Base-by-base conservation (phyloP, 306 rosid genomes). In the Dryas drummondii region DNA sequence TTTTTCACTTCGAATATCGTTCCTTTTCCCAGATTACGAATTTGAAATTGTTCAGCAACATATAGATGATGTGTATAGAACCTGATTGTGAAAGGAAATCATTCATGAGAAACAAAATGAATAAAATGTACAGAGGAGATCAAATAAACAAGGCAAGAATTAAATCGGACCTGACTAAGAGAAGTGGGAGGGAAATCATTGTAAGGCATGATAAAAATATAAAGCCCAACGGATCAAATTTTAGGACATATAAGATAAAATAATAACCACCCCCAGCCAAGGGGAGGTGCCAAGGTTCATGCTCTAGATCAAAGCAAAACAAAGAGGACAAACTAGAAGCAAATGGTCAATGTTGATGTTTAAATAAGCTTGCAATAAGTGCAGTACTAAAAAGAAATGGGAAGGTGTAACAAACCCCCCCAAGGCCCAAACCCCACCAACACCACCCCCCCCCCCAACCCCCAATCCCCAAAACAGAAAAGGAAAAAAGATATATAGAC, bases 81-180 rank as follows among this genome's bases (percentile, higher is more conserved):
- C 80, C 92, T 87, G 85, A 76, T 44, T 48, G 66, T n/a, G 47
- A 66, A 76, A 67, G 13, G 49, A 53, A 65, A 13, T 50, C 37
- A 27, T 76, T 15, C 7, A 68, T 7, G 6, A 55, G 67, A 52
- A 58, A 16, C 16, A 50, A 26, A 51, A 51, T 32, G 61, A 53
- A 37, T 37, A 70, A 42, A 10, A 53, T 5, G 49, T 19, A 37
- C 37, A 52, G 16, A 70, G 5, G 0, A 52, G 6, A 53, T 52
- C 37, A 53, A 52, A 16, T 14, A 70, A n/a, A 52, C 22, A 37
- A n/a, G 19, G 66, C n/a, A 16, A 9, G 17, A 49, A 49, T 15
- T 32, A 27, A 49, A 48, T 68, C 49, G 3, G 5, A 66, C 16
- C 14, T 9, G 22, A 16, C 57, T 15, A 14, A 26, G 63, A 22